phyloP scores from a whole-genome alignment of 768 basidiomycete genomes.

The Tylopilus subfusipes region DNA sequence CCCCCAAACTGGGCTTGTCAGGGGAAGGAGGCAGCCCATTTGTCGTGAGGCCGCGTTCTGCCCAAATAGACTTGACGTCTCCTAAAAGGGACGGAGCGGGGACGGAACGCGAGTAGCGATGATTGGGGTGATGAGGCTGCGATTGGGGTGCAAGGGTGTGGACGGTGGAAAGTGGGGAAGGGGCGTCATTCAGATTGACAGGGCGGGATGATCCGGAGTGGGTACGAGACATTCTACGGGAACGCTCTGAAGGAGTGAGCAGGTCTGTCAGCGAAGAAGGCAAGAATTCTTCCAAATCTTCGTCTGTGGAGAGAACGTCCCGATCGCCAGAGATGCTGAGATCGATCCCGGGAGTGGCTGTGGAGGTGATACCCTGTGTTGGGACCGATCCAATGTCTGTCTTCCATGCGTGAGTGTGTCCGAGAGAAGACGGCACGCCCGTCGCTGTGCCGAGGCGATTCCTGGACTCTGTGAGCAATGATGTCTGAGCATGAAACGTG shows the following conservation, averaged over 20 bases:
- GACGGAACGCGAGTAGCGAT: constrained; percentile 81
- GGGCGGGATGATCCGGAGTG: constrained; percentile 42
- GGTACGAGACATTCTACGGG: constrained; percentile 76
- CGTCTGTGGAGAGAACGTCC: constrained; percentile 45
- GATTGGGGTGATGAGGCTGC: constrained; percentile 33
- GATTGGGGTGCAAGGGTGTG: constrained; percentile 16
- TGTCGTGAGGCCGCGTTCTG: constrained; percentile 43
- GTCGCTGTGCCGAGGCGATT: constrained; percentile 29
- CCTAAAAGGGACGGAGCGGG: constrained; percentile 74
- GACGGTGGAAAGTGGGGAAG: constrained; percentile 15
- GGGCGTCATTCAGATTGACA: constrained; percentile 19
- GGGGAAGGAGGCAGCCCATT: constrained; percentile 38
- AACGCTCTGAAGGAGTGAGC: constrained; percentile 83
- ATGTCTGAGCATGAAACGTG: constrained; percentile 75
- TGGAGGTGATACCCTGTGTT: constrained; percentile 4
- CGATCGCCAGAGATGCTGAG: constrained; percentile 38
- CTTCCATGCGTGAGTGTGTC: constrained; percentile 35
- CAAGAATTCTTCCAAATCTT: constrained; percentile 84
- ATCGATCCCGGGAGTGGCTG: constrained; percentile 11
- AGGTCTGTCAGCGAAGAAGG: constrained; percentile 87
- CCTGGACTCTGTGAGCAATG: constrained; percentile 36
- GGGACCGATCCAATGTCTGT: constrained; percentile 24
- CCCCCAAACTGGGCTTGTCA: constrained; percentile 25
- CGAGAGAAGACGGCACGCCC: constrained; percentile 64
- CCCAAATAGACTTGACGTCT: constrained; percentile 80